These are phyloP conservation scores for Penicillium chermesinum DNA, from an alignment of 495 filamentous ascomycete genomes.

Conservation along the genomic window DNA sequence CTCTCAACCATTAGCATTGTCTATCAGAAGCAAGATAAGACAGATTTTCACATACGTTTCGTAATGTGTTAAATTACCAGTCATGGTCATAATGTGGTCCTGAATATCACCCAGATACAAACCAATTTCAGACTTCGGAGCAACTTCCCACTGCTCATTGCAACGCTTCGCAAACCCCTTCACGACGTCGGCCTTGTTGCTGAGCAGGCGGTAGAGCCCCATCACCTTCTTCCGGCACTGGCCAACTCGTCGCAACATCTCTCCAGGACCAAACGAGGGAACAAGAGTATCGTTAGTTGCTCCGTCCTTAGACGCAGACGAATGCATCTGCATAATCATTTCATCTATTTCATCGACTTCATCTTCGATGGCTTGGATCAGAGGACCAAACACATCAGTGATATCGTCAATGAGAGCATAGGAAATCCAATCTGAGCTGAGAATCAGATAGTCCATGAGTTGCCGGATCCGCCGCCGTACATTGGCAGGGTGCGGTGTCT, in stretches of 20 bases:
- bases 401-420: conserved; percentile 98
- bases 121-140: conserved; percentile 90
- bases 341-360: conserved; percentile 90
- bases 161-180: conserved; percentile 99
- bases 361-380: conserved; percentile 83
- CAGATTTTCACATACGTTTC: conserved; percentile 73
- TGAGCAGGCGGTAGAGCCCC: conserved; percentile 84
- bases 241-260: conserved; percentile 86
- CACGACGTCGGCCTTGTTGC: conserved; percentile 97
- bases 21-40: background rate
- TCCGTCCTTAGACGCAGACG: conserved; percentile 48
- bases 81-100: conserved; percentile 99
- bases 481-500: conserved; percentile 91
- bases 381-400: conserved; percentile 87
- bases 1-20: conserved; percentile 4
- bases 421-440: conserved; percentile 95
- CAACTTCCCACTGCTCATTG: conserved; percentile 97
- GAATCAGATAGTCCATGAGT: conserved; percentile 86
- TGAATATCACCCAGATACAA: conserved; percentile 96
- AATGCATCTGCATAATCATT: conserved; percentile 71
- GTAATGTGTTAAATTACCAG: conserved; percentile 87
- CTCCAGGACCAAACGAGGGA: conserved; percentile 55
- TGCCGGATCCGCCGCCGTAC: conserved; percentile 90
- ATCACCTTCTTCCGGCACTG: conserved; percentile 96
- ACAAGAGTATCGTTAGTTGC: conserved; percentile 22